These are phyloP conservation scores for Thelephora terrestris DNA, from an alignment of 1,284 basidiomycete genomes.

Conservation along the genomic window DNA sequence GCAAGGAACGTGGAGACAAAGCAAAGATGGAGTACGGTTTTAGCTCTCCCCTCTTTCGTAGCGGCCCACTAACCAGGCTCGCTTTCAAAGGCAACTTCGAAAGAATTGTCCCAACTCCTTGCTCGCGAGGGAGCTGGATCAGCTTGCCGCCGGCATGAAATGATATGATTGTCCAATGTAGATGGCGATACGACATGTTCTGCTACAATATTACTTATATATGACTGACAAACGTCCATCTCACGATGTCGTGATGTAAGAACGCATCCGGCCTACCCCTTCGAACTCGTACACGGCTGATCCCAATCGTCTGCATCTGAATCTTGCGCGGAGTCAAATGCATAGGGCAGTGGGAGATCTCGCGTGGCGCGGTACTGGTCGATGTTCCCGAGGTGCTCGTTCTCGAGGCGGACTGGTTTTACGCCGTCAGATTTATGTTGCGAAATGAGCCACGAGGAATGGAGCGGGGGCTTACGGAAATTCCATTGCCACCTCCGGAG, in stretches of 20 bases:
- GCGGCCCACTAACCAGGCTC: neutral
- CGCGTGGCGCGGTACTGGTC: conserved; percentile 78
- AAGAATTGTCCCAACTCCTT: conserved; percentile 68
- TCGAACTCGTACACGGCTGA: conserved; percentile 9
- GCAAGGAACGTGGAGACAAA: conserved; percentile 79
- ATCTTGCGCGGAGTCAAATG: conserved; percentile 33
- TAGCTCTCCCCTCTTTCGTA: conserved; percentile 6
- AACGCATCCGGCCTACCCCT: neutral
- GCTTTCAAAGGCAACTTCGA: conserved; percentile 45
- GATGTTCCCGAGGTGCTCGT: conserved; percentile 79
- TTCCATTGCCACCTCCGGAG: conserved; percentile 86
- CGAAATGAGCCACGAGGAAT: neutral
- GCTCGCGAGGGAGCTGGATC: conserved; percentile 70
- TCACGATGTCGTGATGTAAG: neutral
- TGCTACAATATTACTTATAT: neutral
- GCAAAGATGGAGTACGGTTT: conserved; percentile 67
- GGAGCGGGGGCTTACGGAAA: conserved; percentile 46
- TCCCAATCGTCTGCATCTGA: conserved; percentile 29
- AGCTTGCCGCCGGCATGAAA: conserved; percentile 57
- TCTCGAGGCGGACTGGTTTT: conserved; percentile 63
- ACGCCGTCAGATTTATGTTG: conserved; percentile 6
- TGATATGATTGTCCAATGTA: conserved; percentile 17
- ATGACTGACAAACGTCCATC: neutral
- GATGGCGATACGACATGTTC: neutral
- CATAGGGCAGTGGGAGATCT: conserved; percentile 71